These are phyloP conservation scores for Pelargonium fulgidum DNA, from an alignment of 441 rosid genomes.

Conservation along the genomic window DNA sequence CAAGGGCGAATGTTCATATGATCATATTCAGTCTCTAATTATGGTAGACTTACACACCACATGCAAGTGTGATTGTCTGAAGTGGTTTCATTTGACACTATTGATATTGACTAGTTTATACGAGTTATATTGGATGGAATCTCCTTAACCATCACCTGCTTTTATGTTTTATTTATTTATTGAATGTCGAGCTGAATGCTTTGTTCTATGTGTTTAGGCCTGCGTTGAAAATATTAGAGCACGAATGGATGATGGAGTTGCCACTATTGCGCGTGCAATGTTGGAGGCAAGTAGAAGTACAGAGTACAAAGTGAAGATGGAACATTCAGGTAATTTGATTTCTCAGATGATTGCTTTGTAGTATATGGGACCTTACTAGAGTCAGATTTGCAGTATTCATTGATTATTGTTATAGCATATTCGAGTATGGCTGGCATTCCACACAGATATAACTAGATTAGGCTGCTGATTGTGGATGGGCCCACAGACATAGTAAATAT, in stretches of 20 bases:
- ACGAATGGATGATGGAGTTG: slow-evolving; percentile 59
- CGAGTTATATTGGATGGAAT: background rate
- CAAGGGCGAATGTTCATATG: background rate
- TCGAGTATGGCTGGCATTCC: background rate
- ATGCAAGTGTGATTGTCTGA: background rate
- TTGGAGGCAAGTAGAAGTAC: slow-evolving; percentile 56
- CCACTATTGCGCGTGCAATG: slow-evolving; percentile 64
- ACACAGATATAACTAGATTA: background rate
- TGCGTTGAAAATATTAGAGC: slow-evolving; percentile 66
- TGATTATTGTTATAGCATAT: background rate
- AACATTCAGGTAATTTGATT: slow-evolving; percentile 47
- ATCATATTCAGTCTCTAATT: background rate
- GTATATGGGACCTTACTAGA: background rate
- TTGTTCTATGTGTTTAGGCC: slow-evolving; percentile 31
- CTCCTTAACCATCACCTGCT: background rate
- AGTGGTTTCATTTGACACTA: background rate
- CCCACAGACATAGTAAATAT: background rate
- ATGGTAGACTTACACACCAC: background rate
- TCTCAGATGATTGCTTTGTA: slow-evolving; percentile 13
- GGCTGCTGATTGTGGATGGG: background rate
- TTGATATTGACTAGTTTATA: background rate
- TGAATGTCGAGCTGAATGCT: slow-evolving; percentile 1
- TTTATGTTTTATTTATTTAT: slow-evolving; percentile 8
- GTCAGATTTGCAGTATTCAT: background rate
- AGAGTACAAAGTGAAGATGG: slow-evolving; percentile 63